phyloP scores from a whole-genome alignment of 169 alveolate genomes.

The Plasmodium coatneyi region DNA sequence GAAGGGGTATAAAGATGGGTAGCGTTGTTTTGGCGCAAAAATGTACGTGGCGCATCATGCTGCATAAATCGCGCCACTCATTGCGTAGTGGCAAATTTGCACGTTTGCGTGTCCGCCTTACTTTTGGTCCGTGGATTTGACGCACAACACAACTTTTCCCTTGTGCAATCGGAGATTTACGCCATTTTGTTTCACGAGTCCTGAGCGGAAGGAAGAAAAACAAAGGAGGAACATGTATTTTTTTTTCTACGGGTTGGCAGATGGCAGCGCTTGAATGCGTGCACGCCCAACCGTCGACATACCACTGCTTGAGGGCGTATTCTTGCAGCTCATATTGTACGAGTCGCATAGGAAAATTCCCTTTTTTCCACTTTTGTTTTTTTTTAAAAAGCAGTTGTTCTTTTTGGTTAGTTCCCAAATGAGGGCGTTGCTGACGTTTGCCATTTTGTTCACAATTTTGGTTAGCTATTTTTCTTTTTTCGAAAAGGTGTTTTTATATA shows the following conservation, averaged over 20 bases:
- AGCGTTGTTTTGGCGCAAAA: not conserved
- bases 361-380: constrained; percentile 34
- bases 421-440: constrained; percentile 50
- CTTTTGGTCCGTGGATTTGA: constrained; percentile 15
- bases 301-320: constrained; percentile 55
- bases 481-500: not conserved
- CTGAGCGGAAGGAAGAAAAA: not conserved
- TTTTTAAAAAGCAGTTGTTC: constrained; percentile 55
- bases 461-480: not conserved
- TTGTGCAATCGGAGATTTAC: constrained; percentile 26
- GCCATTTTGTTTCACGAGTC: constrained; percentile 31
- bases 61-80: not conserved
- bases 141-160: constrained; percentile 38
- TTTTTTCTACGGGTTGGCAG: no score
- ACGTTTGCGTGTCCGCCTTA: not conserved
- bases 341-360: constrained; percentile 47
- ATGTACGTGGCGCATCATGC: not conserved
- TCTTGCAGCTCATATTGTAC: constrained; percentile 31
- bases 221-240: not conserved
- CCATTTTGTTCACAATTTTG: constrained; percentile 25
- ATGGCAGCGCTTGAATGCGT: not conserved
- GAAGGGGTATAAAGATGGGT: not conserved
- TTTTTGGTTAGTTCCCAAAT: constrained; percentile 61
- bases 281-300: not conserved
- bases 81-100: not conserved